Conservation (phyloP, 495 filamentous ascomycete genomes). For the Staphylotrichum longicolle region DNA sequence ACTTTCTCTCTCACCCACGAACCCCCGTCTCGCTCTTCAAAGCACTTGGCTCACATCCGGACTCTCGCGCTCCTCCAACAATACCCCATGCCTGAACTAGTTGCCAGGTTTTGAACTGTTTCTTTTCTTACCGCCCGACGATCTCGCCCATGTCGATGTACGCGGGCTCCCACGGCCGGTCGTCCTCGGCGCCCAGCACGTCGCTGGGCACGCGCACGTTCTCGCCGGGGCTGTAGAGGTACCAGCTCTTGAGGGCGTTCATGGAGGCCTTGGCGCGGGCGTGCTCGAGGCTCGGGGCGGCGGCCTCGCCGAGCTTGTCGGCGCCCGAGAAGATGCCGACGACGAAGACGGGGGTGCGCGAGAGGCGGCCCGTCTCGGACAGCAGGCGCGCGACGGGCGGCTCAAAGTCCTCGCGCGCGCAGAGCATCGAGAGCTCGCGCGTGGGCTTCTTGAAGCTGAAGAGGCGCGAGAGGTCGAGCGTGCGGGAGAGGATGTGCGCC, state of each 20-base stretch:
- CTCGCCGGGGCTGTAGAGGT: slow-evolving; percentile 78
- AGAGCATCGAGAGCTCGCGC: slow-evolving; percentile 74
- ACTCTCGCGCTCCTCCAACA: too few species aligned
- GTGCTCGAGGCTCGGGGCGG: slow-evolving; percentile 69
- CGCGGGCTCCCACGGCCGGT: slow-evolving; percentile 72
- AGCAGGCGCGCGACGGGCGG: slow-evolving; percentile 80
- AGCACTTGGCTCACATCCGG: too few species aligned
- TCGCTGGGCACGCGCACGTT: slow-evolving; percentile 74
- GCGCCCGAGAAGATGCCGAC: slow-evolving; percentile 87
- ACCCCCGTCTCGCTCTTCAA: neutral
- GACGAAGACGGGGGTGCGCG: slow-evolving; percentile 84
- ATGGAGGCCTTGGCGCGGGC: slow-evolving; percentile 77
- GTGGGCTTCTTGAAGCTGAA: slow-evolving; percentile 83
- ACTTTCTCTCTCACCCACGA: neutral
- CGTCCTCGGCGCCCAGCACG: slow-evolving; percentile 53
- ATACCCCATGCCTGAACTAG: too few species aligned
- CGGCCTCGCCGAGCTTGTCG: slow-evolving; percentile 86
- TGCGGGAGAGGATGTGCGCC: slow-evolving; percentile 75
- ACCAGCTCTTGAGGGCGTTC: slow-evolving; percentile 87
- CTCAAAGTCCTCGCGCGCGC: slow-evolving; percentile 85
- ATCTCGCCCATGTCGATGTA: slow-evolving; percentile 90
- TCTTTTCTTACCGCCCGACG: slow-evolving; percentile 45
- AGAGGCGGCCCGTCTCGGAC: slow-evolving; percentile 80
- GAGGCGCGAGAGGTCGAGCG: slow-evolving; percentile 68
- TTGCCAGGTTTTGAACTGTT: too few species aligned